Base-by-base conservation (phyloP, 2,329 filamentous ascomycete species). In the Ceratocystis papillata region DNA sequence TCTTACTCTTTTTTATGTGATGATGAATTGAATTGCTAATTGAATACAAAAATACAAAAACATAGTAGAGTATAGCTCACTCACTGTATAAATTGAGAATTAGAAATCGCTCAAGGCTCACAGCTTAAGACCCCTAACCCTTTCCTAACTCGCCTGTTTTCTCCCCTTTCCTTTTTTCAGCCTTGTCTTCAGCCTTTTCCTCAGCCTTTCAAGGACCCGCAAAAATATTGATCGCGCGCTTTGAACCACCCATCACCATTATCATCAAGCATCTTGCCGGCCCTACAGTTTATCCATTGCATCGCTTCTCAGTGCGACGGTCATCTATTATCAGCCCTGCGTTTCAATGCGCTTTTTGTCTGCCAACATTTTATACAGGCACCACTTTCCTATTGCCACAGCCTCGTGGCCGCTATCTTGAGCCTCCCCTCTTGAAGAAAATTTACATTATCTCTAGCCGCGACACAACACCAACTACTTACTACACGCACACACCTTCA, bases 371-470 rank as follows among this genome's bases (percentile, higher is more conserved):
- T 48, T 22, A 37, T 50, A 30, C 37, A 41, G 10, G 10, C 37
- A 41, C 37, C 8, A 41, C 37, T 12, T 37, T 41, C 37, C 2
- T 41, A 12, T 41, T 41, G 37, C 12, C 37, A 41, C 37, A 41
- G 37, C 37, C 37, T 4, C 57, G 30, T 33, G 41, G 37, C 37
- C n/a, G 37, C 60, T 10, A 46, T n/a, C 37, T 41, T 41, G 10
- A 1, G 37, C 37, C 10, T 41, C 25, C 53, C 22, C 53, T 57
- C 53, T 17, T 12, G 2, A 17, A 28, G 45, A 64, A 63, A 67
- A 45, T 64, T 61, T 61, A 65, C 45, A 50, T 41, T 28, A 37
- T 22, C 44, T 20, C 8, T 48, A 66, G 65, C 65, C 65, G 17
- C 45, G 45, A 8, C 17, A 48, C 45, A 48, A 48, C 45, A 48